Conservation (phyloP, 306 rosid species). For the Quercus engelmannii region DNA sequence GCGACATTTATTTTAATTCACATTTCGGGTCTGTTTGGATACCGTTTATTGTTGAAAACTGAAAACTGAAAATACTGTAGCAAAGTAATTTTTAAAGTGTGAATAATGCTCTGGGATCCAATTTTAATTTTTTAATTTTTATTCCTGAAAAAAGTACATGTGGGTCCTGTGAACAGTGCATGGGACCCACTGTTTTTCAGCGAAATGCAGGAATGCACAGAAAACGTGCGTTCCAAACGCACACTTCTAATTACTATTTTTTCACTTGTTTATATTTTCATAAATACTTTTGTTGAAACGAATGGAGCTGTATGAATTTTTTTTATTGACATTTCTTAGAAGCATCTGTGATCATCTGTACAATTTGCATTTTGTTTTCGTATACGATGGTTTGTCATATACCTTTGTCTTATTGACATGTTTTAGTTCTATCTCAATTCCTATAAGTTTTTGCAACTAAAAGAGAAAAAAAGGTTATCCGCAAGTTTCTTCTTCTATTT, state of each 20-base stretch:
- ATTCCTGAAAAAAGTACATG: no score
- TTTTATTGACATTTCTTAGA: not conserved
- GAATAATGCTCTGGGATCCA: no score
- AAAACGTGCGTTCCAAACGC: no score
- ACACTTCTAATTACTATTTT: not conserved
- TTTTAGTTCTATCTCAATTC: not conserved
- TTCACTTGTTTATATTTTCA: not conserved
- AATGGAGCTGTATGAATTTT: not conserved
- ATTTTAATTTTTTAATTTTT: no score
- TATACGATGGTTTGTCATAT: not conserved
- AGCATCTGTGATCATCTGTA: not conserved
- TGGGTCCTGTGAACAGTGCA: no score
- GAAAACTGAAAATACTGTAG: no score
- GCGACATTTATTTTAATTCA: not conserved
- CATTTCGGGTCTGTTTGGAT: not conserved
- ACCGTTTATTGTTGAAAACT: no score
- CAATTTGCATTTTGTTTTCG: not conserved
- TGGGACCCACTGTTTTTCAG: no score
- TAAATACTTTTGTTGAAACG: not conserved
- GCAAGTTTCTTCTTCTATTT: not conserved
- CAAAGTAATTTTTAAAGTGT: no score
- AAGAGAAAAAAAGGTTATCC: not conserved
- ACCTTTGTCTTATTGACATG: not conserved
- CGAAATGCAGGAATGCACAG: no score
- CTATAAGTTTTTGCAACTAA: not conserved